Conservation (phyloP, 495 filamentous ascomycete species). For the Penicillium steckii region DNA sequence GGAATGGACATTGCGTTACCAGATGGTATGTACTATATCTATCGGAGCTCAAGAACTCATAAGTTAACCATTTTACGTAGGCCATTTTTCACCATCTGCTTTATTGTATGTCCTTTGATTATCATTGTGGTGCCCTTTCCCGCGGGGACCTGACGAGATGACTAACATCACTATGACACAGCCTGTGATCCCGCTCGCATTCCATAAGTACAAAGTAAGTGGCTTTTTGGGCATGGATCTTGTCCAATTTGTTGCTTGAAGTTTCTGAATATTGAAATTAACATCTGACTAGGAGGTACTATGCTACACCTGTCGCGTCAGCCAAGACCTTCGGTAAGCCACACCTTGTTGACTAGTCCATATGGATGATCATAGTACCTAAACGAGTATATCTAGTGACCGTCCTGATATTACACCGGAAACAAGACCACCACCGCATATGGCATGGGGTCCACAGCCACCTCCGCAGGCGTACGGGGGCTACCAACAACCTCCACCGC, state of each 20-base stretch:
- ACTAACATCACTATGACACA: slow-evolving; percentile 16
- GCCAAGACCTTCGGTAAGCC: slow-evolving; percentile 51
- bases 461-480: slow-evolving; percentile 25
- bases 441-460: slow-evolving; percentile 15
- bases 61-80: slow-evolving; percentile 17
- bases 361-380: too few relatives aligned
- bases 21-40: slow-evolving; percentile 41
- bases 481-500: not conserved
- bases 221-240: not conserved
- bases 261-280: slow-evolving; percentile 2
- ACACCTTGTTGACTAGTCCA: not conserved
- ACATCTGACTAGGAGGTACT: slow-evolving; percentile 43
- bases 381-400: slow-evolving; percentile 26
- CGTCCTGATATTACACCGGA: slow-evolving; percentile 48
- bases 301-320: slow-evolving; percentile 53
- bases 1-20: slow-evolving; percentile 51
- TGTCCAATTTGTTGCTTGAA: not conserved
- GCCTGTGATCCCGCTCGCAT: slow-evolving; percentile 50
- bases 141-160: not conserved
- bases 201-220: slow-evolving; percentile 50
- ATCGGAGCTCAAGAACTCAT: not conserved
- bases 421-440: slow-evolving; percentile 35
- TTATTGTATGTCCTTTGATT: slow-evolving; percentile 42
- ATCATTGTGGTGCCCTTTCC: not conserved
- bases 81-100: slow-evolving; percentile 57